Conservation (phyloP, 805 yeast species). For the Nakazawaea molendinolei region DNA sequence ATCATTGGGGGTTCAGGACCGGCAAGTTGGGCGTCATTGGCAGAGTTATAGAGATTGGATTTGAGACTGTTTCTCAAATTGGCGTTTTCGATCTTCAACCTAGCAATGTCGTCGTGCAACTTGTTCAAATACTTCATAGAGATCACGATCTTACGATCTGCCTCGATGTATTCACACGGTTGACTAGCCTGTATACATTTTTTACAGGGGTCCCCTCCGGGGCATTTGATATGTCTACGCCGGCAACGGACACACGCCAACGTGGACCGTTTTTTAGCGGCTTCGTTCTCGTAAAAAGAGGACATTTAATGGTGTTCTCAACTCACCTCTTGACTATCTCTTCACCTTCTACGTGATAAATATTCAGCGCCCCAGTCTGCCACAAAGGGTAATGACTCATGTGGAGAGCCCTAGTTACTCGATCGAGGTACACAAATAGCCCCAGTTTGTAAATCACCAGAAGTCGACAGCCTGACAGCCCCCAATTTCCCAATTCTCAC, state of each 20-base stretch:
- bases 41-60: too few species aligned
- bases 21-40: too few species aligned
- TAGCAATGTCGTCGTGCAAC: conserved; percentile 60
- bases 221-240: conserved; percentile 67
- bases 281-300: neutral
- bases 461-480: too few species aligned
- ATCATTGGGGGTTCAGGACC: neutral
- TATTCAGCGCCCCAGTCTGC: too few species aligned
- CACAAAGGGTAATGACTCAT: too few species aligned
- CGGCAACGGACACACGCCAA: conserved; percentile 59
- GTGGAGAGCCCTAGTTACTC: too few species aligned
- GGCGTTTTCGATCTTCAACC: conserved; percentile 61
- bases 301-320: neutral
- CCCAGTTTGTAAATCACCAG: too few species aligned
- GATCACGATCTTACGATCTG: conserved; percentile 65
- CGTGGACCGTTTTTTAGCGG: conserved; percentile 6
- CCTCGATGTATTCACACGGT: conserved; percentile 65
- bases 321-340: too few species aligned
- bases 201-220: conserved; percentile 69
- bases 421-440: too few species aligned
- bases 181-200: conserved; percentile 51
- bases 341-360: too few species aligned
- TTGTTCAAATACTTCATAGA: conserved; percentile 63
- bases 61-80: conserved; percentile 39
- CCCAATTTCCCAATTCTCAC: too few species aligned